Conservation (phyloP, 2,329 filamentous ascomycete genomes). For the Immersiporthe knoxdaviesiana region DNA sequence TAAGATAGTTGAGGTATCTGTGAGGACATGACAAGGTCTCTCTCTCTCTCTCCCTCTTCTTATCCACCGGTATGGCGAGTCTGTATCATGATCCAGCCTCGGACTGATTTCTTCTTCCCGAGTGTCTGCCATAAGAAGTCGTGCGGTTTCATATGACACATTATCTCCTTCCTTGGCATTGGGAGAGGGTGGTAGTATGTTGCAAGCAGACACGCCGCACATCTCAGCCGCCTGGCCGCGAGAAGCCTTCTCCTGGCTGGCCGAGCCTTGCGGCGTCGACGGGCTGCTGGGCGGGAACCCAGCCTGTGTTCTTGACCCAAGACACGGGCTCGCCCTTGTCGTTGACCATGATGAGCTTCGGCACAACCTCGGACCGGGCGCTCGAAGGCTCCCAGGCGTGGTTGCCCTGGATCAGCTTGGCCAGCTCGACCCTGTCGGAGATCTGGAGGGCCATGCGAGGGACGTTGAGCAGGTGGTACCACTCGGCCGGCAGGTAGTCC, state of each 20-base stretch:
- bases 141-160: not conserved
- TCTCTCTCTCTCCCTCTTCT: not conserved
- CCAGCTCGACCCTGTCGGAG: conserved; percentile 42
- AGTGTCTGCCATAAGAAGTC: not conserved
- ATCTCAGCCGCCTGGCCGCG: not conserved
- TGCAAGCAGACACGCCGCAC: not conserved
- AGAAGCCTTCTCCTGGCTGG: not conserved
- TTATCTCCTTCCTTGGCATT: not conserved
- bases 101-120: not conserved
- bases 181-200: not conserved
- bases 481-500: conserved; percentile 44
- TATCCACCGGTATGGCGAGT: not conserved
- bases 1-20: not conserved
- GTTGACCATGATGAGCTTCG: conserved; percentile 25
- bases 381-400: conserved; percentile 44
- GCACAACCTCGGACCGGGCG: not conserved
- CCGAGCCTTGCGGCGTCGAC: not conserved
- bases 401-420: conserved; percentile 49
- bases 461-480: conserved; percentile 46
- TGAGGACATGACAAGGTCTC: not conserved
- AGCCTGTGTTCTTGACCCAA: conserved; percentile 20
- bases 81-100: not conserved
- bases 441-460: conserved; percentile 45
- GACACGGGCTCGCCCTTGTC: conserved; percentile 27
- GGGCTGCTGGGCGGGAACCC: conserved; percentile 3